These are phyloP conservation scores for Pseudogymnoascus pannorum DNA, from an alignment of 2,329 filamentous ascomycete species.

Conservation along the genomic window DNA sequence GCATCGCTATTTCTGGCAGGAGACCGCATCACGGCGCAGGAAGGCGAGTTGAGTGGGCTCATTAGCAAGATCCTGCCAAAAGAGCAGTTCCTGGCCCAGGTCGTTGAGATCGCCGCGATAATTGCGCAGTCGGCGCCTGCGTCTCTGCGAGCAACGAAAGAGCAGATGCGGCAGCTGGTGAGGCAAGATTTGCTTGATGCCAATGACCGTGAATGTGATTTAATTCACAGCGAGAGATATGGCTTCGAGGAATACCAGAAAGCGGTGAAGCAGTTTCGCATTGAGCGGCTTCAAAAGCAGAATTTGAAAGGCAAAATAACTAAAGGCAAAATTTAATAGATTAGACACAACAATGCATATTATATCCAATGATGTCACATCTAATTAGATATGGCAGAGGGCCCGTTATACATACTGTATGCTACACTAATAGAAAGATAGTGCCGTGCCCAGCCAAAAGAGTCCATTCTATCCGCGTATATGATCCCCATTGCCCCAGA, in stretches of 20 bases:
- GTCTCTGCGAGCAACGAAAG: slow-evolving; percentile 17
- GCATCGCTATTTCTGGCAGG: slow-evolving; percentile 19
- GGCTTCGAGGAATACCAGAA: slow-evolving; percentile 12
- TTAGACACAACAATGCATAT: not conserved
- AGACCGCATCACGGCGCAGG: slow-evolving; percentile 19
- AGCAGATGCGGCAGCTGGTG: slow-evolving; percentile 18
- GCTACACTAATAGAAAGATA: no score
- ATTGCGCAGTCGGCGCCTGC: slow-evolving; percentile 16
- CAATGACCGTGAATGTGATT: slow-evolving; percentile 14
- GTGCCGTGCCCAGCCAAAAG: no score
- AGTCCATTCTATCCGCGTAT: not conserved
- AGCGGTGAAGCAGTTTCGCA: slow-evolving; percentile 10
- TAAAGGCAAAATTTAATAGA: not conserved
- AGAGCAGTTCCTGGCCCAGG: slow-evolving; percentile 16
- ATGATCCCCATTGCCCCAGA: not conserved
- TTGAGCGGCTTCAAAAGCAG: slow-evolving; percentile 12
- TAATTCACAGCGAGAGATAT: slow-evolving; percentile 13
- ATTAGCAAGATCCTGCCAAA: slow-evolving; percentile 19
- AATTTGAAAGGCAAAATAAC: slow-evolving; percentile 11
- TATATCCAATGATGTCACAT: not conserved
- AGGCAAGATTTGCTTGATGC: slow-evolving; percentile 18
- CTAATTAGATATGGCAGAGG: not conserved
- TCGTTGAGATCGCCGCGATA: slow-evolving; percentile 14
- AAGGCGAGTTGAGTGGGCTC: slow-evolving; percentile 16
- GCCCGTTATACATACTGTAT: no score